A percentile compares a stretch with the other conserved stretches of the same genome.
phyloP scores from a whole-genome alignment of 495 filamentous ascomycete species.

The Aspergillus homomorphus region DNA sequence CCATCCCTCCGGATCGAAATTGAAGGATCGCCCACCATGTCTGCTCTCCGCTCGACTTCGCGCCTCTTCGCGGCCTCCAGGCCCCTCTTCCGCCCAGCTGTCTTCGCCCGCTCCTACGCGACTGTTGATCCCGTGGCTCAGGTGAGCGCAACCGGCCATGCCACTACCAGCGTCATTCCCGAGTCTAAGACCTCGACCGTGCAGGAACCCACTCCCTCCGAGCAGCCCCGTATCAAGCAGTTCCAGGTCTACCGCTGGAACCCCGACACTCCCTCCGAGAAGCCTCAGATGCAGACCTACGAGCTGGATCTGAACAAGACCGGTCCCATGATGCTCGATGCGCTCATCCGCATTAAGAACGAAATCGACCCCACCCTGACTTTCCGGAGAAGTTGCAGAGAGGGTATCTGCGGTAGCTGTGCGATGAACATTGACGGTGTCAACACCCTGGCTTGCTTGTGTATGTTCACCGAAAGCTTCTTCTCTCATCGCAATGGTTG shows the following conservation, averaged over 20 bases:
- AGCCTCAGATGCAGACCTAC: conserved; percentile 94
- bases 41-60: conserved; percentile 70
- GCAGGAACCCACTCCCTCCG: conserved; percentile 52
- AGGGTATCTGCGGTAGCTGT: conserved; percentile 97
- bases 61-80: conserved; percentile 60
- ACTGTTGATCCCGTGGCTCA: conserved; percentile 46
- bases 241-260: conserved; percentile 99
- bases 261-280: conserved; percentile 82
- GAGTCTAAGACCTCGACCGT: conserved; percentile 51
- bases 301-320: conserved; percentile 96
- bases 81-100: conserved; percentile 48
- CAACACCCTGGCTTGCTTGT: conserved; percentile 95
- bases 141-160: conserved; percentile 33
- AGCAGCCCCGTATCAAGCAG: conserved; percentile 71
- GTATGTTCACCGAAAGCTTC: conserved; percentile 63
- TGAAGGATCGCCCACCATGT: conserved; percentile 52
- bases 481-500: neutral
- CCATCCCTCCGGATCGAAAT: conserved; percentile 12
- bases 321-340: conserved; percentile 96
- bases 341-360: conserved; percentile 97
- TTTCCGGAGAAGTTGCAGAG: conserved; percentile 90
- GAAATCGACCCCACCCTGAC: conserved; percentile 95
- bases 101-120: conserved; percentile 49
- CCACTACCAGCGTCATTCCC: conserved; percentile 30
- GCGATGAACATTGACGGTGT: conserved; percentile 99